phyloP scores from a whole-genome alignment of 164 flowering plant genomes.

The Nelumbo lutea region DNA sequence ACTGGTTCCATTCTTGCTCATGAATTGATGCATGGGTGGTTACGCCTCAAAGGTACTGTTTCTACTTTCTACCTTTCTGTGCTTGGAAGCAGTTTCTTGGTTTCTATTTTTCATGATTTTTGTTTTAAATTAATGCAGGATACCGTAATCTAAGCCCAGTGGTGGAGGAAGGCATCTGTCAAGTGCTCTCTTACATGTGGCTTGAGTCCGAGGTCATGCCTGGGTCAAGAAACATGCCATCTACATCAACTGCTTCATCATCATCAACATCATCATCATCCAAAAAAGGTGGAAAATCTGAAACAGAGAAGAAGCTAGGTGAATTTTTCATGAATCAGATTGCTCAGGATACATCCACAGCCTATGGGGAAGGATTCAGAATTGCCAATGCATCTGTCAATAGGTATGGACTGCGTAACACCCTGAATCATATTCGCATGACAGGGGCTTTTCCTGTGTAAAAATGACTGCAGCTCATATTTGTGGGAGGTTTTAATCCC shows the following conservation, averaged over 20 bases:
- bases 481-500: not conserved
- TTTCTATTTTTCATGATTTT: not conserved
- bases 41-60: conserved; percentile 78
- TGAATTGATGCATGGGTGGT: conserved; percentile 94
- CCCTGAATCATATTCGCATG: conserved; percentile 69
- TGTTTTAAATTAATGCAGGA: conserved; percentile 34
- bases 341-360: conserved; percentile 76
- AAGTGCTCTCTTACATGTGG: conserved; percentile 91
- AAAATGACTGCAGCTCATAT: not conserved
- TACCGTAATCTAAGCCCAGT: conserved; percentile 71
- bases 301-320: conserved; percentile 65
- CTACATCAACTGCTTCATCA: conserved; percentile 59
- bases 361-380: conserved; percentile 87
- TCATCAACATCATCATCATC: conserved; percentile 52
- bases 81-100: not conserved
- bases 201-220: conserved; percentile 89
- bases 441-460: conserved; percentile 66
- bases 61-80: not conserved
- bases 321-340: conserved; percentile 91
- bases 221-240: conserved; percentile 42
- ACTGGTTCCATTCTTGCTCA: conserved; percentile 97
- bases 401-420: conserved; percentile 70
- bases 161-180: conserved; percentile 97
- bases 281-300: conserved; percentile 72
- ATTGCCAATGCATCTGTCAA: conserved; percentile 79